A percentile compares a stretch with the other conserved stretches of the same genome.
Conservation (phyloP, 129 eudicot genomes). For the Flaveria bidentis region DNA sequence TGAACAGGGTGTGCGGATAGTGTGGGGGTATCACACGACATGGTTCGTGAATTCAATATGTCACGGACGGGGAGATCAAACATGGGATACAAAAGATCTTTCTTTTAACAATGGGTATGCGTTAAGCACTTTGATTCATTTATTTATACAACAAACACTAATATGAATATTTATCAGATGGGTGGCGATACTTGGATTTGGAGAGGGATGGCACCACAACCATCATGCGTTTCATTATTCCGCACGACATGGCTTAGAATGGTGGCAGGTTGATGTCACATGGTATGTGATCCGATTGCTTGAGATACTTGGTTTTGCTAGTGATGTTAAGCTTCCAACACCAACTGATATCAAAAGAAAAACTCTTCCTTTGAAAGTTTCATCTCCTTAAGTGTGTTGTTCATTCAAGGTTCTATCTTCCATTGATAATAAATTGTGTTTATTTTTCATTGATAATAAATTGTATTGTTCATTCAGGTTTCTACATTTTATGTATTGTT, state of each 20-base stretch:
- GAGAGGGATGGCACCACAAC: constrained; percentile 2
- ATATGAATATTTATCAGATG: not conserved
- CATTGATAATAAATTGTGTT: no score
- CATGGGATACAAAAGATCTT: constrained; percentile 65
- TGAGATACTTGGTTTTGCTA: constrained; percentile 1
- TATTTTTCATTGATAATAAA: no score
- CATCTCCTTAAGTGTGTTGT: no score
- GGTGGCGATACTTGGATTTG: not conserved
- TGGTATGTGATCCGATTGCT: not conserved
- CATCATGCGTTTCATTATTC: constrained; percentile 7
- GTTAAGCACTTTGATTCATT: not conserved
- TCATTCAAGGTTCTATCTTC: no score
- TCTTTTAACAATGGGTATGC: constrained; percentile 65
- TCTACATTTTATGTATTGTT: no score
- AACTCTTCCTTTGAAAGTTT: not conserved
- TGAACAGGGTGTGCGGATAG: constrained; percentile 57
- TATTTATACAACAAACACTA: not conserved
- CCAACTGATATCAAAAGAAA: not conserved
- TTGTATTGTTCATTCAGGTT: no score
- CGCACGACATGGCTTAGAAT: not conserved
- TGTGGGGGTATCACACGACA: constrained; percentile 64
- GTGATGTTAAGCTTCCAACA: constrained; percentile 6
- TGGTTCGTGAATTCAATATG: constrained; percentile 79
- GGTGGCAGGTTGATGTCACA: constrained; percentile 13
- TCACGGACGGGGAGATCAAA: constrained; percentile 63